phyloP scores from a whole-genome alignment of 495 filamentous ascomycete species.

The Neurospora sp. region DNA sequence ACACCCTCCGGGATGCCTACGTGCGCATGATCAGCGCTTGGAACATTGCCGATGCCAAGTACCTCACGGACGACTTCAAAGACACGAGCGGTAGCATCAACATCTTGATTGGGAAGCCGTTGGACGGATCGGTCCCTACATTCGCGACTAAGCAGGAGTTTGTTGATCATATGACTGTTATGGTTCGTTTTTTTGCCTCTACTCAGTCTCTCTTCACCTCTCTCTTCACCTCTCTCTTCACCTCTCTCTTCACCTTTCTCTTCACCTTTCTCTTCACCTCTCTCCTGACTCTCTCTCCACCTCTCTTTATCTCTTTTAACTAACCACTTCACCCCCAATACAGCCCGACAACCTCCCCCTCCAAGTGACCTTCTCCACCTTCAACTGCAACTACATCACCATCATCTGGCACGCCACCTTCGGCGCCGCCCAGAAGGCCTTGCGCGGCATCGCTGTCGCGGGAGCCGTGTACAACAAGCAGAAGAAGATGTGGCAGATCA shows the following conservation, averaged over 20 bases:
- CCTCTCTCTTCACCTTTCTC: background rate
- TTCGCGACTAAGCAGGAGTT: constrained; percentile 20
- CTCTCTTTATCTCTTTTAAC: no score
- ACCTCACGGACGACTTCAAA: constrained; percentile 12
- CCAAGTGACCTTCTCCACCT: constrained; percentile 4
- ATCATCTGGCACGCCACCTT: constrained; percentile 22
- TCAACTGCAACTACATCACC: constrained; percentile 16
- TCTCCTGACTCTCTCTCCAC: no score
- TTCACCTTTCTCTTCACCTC: background rate
- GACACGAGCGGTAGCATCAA: constrained; percentile 25
- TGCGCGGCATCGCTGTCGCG: constrained; percentile 21
- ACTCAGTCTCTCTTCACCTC: background rate
- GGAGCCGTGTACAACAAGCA: constrained; percentile 6
- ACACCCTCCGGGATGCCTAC: constrained; percentile 15
- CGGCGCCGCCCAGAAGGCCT: constrained; percentile 1
- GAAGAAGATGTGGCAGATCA: constrained; percentile 18
- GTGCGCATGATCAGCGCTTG: constrained; percentile 15
- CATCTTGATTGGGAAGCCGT: constrained; percentile 13
- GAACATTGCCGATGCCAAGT: constrained; percentile 16
- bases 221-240: background rate
- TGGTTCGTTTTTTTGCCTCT: background rate
- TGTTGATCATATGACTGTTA: constrained; percentile 8
- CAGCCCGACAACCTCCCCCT: constrained; percentile 15
- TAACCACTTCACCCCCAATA: no score
- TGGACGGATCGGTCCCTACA: constrained; percentile 11